Evolutionary conservation across 805 yeast species (phyloP).

Genomic region (Schwanniomyces vanrijiae): DNA sequence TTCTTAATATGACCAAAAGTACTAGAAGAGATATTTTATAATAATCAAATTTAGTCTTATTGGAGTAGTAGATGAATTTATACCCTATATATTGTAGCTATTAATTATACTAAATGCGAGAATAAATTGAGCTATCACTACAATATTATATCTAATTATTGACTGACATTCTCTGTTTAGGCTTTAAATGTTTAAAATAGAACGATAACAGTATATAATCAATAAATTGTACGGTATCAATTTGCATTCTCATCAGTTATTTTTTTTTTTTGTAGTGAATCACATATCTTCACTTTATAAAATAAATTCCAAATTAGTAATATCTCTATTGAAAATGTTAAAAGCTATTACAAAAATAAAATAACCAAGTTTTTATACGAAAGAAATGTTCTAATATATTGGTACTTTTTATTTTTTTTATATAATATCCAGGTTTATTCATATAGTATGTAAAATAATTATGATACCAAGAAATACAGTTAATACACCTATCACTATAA

Average conservation of each 20-base stretch:
- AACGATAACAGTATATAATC: constrained; percentile 34
- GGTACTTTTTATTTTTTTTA: constrained; percentile 38
- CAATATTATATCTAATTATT: constrained; percentile 17
- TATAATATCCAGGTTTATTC: no score
- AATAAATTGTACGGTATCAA: constrained; percentile 47
- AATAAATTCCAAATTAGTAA: constrained; percentile 34
- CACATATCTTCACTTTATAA: constrained; percentile 24
- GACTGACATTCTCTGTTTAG: constrained; percentile 19
- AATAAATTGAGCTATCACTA: constrained; percentile 27
- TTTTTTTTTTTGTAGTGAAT: constrained; percentile 28
- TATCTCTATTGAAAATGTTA: constrained; percentile 36
- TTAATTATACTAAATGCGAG: constrained; percentile 24
- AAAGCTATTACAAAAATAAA: constrained; percentile 16
- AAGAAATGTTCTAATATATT: constrained; percentile 34
- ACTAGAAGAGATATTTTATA: constrained; percentile 44
- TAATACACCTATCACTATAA: constrained; percentile 57
- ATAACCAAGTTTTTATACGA: constrained; percentile 37
- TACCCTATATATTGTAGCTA: constrained; percentile 28
- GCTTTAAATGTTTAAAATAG: not conserved
- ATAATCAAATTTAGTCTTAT: constrained; percentile 28
- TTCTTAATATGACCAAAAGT: constrained; percentile 61
- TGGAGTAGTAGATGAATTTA: constrained; percentile 26
- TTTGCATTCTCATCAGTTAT: constrained; percentile 47
- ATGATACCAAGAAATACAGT: constrained; percentile 53
- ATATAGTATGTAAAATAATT: no score